phyloP scores from a whole-genome alignment of 257 asterid species.

The Echium plantagineum region DNA sequence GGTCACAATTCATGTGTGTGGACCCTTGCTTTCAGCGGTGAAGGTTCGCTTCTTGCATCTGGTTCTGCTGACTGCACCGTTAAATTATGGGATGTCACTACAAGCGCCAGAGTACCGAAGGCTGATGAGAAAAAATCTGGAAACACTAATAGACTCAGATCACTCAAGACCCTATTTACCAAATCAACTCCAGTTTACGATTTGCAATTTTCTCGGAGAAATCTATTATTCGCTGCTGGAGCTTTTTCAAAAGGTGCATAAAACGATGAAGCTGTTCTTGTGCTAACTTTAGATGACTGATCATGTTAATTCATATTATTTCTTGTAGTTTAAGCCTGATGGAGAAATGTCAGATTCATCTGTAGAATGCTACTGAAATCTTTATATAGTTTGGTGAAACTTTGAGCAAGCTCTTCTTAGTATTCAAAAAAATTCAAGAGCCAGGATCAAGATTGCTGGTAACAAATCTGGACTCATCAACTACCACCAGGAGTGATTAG shows the following conservation, averaged over 20 bases:
- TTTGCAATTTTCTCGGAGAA: slow-evolving; percentile 53
- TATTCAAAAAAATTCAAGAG: too few relatives aligned
- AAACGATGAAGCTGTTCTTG: neutral
- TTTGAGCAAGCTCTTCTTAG: neutral
- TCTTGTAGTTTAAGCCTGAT: neutral
- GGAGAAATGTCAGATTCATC: neutral
- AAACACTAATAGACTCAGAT: slow-evolving; percentile 54
- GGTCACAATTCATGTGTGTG: slow-evolving; percentile 95
- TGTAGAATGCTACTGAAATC: neutral
- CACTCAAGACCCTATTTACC: slow-evolving; percentile 63
- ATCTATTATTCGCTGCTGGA: slow-evolving; percentile 57
- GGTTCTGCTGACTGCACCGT: slow-evolving; percentile 99
- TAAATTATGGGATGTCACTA: slow-evolving; percentile 88
- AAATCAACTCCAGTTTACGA: slow-evolving; percentile 48
- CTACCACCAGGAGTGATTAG: too few relatives aligned
- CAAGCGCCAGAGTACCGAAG: slow-evolving; percentile 60
- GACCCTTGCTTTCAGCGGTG: slow-evolving; percentile 95
- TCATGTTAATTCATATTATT: too few relatives aligned
- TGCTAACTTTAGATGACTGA: neutral
- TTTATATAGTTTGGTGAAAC: too few relatives aligned
- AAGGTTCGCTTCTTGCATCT: slow-evolving; percentile 95
- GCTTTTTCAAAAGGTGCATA: slow-evolving; percentile 34
- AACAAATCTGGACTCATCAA: too few relatives aligned
- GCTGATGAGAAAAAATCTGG: slow-evolving; percentile 75
- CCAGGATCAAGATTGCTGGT: too few relatives aligned